Percentiles rank a stretch among this genome's conserved stretches.
phyloP scores from a whole-genome alignment of 2,329 filamentous ascomycete genomes.

The Stemphylium beticola region DNA sequence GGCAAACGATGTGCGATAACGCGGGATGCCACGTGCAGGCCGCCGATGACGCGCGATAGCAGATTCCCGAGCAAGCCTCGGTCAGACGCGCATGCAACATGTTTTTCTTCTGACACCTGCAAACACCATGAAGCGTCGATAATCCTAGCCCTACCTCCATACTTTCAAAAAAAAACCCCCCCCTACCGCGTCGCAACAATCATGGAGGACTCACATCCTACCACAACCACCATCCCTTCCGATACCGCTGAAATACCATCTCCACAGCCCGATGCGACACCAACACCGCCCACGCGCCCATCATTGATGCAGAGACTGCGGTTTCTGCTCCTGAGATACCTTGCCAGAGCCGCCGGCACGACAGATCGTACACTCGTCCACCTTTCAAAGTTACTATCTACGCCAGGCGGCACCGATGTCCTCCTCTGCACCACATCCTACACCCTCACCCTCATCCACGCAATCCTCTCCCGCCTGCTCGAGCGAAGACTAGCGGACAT shows the following conservation, averaged over 20 bases:
- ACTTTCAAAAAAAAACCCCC: background rate
- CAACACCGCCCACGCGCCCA: constrained; percentile 11
- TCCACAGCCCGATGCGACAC: constrained; percentile 14
- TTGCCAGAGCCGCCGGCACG: constrained; percentile 25
- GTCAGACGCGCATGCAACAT: constrained; percentile 6
- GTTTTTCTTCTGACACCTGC: background rate
- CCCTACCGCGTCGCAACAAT: background rate
- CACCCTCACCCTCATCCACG: constrained; percentile 51
- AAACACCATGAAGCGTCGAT: constrained; percentile 6
- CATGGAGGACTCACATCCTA: constrained; percentile 28
- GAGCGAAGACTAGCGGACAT: constrained; percentile 42
- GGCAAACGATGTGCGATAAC: background rate
- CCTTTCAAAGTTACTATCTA: constrained; percentile 48
- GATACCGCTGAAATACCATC: constrained; percentile 11
- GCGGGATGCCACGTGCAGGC: constrained; percentile 9
- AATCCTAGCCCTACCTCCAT: background rate
- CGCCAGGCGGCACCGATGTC: constrained; percentile 49
- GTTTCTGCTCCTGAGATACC: constrained; percentile 23
- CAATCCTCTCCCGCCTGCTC: constrained; percentile 49
- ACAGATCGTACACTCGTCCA: constrained; percentile 44
- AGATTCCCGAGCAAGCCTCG: constrained; percentile 15
- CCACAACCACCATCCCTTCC: constrained; percentile 32
- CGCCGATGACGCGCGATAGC: constrained; percentile 9
- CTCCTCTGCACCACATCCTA: constrained; percentile 53
- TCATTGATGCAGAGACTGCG: constrained; percentile 21